Conservation (phyloP, 148 eudicot genomes). For the Gaultheria prostrata region DNA sequence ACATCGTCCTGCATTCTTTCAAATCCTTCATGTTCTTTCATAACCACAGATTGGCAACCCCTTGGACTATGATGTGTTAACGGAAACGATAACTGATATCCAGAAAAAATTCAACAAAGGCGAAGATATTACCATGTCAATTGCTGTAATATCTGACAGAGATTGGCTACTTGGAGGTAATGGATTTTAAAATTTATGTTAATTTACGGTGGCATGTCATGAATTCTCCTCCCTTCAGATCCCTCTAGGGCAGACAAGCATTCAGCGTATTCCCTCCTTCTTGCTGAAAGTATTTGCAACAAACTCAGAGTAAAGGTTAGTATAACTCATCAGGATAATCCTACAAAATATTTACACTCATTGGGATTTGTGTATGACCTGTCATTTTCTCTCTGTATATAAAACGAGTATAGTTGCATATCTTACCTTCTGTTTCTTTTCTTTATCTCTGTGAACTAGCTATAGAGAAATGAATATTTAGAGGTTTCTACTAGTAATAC, state of each 20-base stretch:
- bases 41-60: slow-evolving; percentile 70
- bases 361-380: not conserved
- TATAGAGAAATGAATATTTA: too few species aligned
- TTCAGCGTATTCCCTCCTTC: slow-evolving; percentile 84
- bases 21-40: slow-evolving; percentile 1
- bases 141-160: slow-evolving; percentile 72
- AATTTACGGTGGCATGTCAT: slow-evolving; percentile 11
- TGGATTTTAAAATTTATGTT: slow-evolving; percentile 8
- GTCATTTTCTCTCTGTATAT: not conserved
- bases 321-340: not conserved
- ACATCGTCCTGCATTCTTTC: not conserved
- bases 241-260: slow-evolving; percentile 87
- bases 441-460: not conserved
- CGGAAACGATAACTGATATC: slow-evolving; percentile 60
- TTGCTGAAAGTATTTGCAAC: slow-evolving; percentile 78
- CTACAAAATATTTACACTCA: not conserved
- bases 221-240: slow-evolving; percentile 49
- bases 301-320: slow-evolving; percentile 77
- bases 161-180: slow-evolving; percentile 78
- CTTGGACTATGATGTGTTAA: slow-evolving; percentile 66
- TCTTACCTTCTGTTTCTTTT: not conserved
- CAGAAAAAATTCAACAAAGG: slow-evolving; percentile 43
- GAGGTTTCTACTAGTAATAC: not conserved
- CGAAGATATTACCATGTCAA: slow-evolving; percentile 67
- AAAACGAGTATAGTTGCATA: not conserved